phyloP scores from a whole-genome alignment of 768 basidiomycete species.

The Lactarius tabidus region DNA sequence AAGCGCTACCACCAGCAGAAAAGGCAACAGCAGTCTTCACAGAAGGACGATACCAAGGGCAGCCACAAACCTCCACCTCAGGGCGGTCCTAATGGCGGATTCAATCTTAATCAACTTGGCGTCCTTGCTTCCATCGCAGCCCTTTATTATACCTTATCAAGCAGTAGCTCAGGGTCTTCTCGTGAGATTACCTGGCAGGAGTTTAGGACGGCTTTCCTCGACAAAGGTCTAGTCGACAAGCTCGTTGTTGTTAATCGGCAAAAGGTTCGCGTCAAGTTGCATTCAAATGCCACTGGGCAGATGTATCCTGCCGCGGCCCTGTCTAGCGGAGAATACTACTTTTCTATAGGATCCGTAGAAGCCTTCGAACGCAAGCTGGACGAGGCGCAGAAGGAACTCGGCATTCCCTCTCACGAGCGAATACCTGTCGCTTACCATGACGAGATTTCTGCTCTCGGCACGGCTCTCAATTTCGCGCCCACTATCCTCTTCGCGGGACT shows the following conservation, averaged over 20 bases:
- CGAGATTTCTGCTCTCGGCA: conserved; percentile 80
- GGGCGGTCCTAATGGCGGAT: conserved; percentile 44
- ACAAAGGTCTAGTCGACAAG: conserved; percentile 93
- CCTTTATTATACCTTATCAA: conserved; percentile 59
- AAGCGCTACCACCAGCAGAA: conserved; percentile 28
- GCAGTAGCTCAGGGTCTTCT: conserved; percentile 44
- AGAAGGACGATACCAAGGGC: conserved; percentile 34
- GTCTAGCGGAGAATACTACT: conserved; percentile 71
- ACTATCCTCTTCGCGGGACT: conserved; percentile 88
- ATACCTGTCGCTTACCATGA: conserved; percentile 97
- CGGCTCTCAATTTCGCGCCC: conserved; percentile 89
- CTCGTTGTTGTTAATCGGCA: conserved; percentile 88
- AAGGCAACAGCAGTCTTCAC: conserved; percentile 27
- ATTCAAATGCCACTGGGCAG: conserved; percentile 80
- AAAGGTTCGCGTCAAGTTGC: conserved; percentile 87
- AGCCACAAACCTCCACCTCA: conserved; percentile 48
- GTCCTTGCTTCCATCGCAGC: conserved; percentile 56
- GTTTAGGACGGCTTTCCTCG: conserved; percentile 94
- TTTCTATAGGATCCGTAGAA: conserved; percentile 97
- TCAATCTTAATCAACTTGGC: conserved; percentile 54
- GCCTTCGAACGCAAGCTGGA: conserved; percentile 95
- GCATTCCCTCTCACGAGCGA: conserved; percentile 86
- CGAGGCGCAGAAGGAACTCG: conserved; percentile 87
- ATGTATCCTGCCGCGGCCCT: conserved; percentile 62
- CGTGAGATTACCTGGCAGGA: conserved; percentile 99